A percentile compares a stretch with the other conserved stretches of the same genome.
Evolutionary conservation across 305 asterid species (phyloP).

Genomic region (Salvia sclarea): DNA sequence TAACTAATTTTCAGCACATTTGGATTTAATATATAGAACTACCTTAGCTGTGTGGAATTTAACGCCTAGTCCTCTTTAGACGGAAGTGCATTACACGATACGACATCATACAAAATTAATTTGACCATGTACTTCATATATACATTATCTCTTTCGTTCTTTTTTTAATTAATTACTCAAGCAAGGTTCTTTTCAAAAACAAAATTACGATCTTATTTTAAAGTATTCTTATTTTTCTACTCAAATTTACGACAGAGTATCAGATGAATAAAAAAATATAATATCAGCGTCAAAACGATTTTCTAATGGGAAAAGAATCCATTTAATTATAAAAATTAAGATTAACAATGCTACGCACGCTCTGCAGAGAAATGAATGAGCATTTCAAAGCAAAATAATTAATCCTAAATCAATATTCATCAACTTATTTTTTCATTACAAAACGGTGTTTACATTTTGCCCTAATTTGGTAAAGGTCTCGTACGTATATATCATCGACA

Average conservation of each 20-base stretch:
- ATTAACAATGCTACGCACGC: too few relatives aligned
- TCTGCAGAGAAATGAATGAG: too few relatives aligned
- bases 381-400: too few relatives aligned
- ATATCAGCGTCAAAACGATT: too few relatives aligned
- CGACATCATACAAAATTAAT: neutral
- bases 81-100: neutral
- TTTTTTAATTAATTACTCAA: neutral
- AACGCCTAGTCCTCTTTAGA: neutral
- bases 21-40: neutral
- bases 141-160: too few relatives aligned
- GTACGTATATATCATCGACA: too few relatives aligned
- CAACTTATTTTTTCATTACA: too few relatives aligned
- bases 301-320: neutral
- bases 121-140: neutral
- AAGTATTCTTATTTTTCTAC: neutral
- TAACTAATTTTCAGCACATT: neutral
- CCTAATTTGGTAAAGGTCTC: too few relatives aligned
- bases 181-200: neutral
- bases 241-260: neutral
- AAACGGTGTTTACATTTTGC: too few relatives aligned
- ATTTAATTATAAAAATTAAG: too few relatives aligned
- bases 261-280: neutral
- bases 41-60: neutral
- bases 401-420: too few relatives aligned
- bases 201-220: neutral